Evolutionary conservation across 768 basidiomycete genomes (phyloP).

Genomic region (Suillus variegatus): DNA sequence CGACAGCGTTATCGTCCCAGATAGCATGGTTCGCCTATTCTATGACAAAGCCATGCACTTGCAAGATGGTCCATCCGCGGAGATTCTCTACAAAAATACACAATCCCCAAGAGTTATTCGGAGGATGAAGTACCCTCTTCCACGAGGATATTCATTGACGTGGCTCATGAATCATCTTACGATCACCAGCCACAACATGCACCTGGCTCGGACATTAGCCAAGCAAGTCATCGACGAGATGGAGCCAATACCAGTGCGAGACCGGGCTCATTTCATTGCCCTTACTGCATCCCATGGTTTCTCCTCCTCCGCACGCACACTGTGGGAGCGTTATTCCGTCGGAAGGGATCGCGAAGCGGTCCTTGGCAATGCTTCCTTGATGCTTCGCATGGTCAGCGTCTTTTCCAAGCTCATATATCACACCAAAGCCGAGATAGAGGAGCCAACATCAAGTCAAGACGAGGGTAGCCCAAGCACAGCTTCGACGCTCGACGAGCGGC

Average conservation of each 20-base stretch:
- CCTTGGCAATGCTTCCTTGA: conserved; percentile 42
- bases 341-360: conserved; percentile 44
- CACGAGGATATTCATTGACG: conserved; percentile 43
- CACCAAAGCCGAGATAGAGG: conserved; percentile 18
- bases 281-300: conserved; percentile 49
- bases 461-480: conserved; percentile 25
- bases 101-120: conserved; percentile 34
- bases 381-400: conserved; percentile 46
- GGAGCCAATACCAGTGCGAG: conserved; percentile 42
- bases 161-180: conserved; percentile 57
- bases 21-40: conserved; percentile 45
- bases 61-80: conserved; percentile 37
- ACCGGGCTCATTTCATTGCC: conserved; percentile 52
- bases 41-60: conserved; percentile 41
- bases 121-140: conserved; percentile 49
- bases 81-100: conserved; percentile 48
- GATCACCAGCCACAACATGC: conserved; percentile 36
- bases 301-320: conserved; percentile 44
- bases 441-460: conserved; percentile 7
- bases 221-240: conserved; percentile 46
- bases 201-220: conserved; percentile 52
- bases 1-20: conserved; percentile 39
- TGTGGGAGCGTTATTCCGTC: conserved; percentile 59
- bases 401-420: conserved; percentile 31
- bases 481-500: neutral